Evolutionary conservation across 2,329 filamentous ascomycete genomes (phyloP).

Genomic region (Colletotrichum theobromicola): DNA sequence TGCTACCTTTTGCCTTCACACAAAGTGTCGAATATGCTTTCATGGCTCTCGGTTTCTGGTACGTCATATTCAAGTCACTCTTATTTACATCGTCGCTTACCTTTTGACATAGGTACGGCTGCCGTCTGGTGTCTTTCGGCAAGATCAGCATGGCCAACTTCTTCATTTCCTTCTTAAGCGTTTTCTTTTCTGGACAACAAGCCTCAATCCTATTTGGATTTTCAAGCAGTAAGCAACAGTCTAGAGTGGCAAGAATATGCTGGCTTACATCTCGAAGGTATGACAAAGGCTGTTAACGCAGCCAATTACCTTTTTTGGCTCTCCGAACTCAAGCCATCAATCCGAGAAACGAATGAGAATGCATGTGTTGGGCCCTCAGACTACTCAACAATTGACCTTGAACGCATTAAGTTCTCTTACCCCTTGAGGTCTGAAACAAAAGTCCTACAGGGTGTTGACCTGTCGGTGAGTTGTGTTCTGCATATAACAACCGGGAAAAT

Average conservation of each 20-base stretch:
- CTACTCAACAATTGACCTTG: neutral
- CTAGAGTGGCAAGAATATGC: neutral
- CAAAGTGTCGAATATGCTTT: conserved; percentile 42
- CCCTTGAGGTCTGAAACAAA: neutral
- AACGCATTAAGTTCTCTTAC: neutral
- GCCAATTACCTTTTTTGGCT: neutral
- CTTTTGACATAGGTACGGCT: conserved; percentile 34
- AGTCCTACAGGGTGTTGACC: neutral
- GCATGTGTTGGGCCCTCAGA: neutral
- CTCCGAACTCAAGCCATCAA: neutral
- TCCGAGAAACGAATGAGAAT: neutral
- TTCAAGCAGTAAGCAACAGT: conserved; percentile 42
- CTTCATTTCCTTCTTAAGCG: conserved; percentile 56
- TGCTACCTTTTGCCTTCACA: conserved; percentile 41
- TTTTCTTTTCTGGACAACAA: conserved; percentile 51
- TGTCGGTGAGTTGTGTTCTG: neutral
- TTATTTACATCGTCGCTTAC: neutral
- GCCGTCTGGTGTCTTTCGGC: conserved; percentile 37
- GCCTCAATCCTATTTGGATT: conserved; percentile 48
- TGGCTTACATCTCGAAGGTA: neutral
- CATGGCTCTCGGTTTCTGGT: conserved; percentile 47
- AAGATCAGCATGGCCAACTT: conserved; percentile 46
- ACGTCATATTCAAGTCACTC: neutral
- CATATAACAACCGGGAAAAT: too few relatives aligned
- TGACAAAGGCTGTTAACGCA: neutral